These are phyloP conservation scores for Paraurostyla sp. DNA, from an alignment of 73 alveolate species.

Conservation along the genomic window DNA sequence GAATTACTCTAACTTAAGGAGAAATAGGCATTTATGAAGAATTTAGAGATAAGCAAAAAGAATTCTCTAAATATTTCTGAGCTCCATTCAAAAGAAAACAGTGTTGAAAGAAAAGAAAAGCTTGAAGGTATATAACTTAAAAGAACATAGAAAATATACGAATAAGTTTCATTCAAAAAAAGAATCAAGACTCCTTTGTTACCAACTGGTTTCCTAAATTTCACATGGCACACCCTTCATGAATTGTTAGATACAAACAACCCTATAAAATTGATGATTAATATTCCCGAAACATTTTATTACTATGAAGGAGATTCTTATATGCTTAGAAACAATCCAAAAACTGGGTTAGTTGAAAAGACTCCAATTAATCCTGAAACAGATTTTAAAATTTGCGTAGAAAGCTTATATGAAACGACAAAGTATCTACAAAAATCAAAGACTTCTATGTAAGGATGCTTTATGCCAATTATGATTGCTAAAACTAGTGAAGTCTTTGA, in stretches of 20 bases:
- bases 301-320: slow-evolving; percentile 22
- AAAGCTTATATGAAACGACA: not conserved
- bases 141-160: not conserved
- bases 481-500: slow-evolving; percentile 9
- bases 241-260: not conserved
- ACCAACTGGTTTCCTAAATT: slow-evolving; percentile 12
- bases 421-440: not conserved
- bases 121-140: not conserved
- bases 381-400: not conserved
- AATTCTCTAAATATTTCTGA: too few species aligned
- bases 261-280: not conserved
- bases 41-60: too few species aligned
- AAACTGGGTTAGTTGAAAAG: not conserved
- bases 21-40: too few species aligned
- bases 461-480: slow-evolving; percentile 26
- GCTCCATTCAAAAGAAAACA: too few species aligned
- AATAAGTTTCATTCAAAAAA: slow-evolving; percentile 1
- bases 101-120: too few species aligned
- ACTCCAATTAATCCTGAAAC: not conserved
- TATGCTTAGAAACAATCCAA: not conserved
- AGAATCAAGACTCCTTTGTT: not conserved
- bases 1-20: too few species aligned
- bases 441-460: not conserved
- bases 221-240: slow-evolving; percentile 16
- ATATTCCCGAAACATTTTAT: slow-evolving; percentile 18